These are phyloP conservation scores for Backusella psychrophila DNA, from an alignment of 192 early-diverging fungal genomes.

Conservation along the genomic window DNA sequence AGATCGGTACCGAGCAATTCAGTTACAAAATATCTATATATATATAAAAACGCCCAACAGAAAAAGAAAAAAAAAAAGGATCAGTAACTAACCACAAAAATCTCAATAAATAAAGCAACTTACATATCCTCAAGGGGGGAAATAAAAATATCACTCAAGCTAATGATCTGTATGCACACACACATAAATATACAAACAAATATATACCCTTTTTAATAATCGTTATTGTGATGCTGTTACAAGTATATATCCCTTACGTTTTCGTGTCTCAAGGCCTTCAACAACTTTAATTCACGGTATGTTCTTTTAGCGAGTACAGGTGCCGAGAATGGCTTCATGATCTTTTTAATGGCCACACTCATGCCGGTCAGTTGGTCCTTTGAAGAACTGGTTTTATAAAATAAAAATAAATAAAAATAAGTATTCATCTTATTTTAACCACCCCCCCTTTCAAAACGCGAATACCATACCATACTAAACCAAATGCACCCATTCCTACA, in stretches of 20 bases:
- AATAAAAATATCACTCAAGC: conserved; percentile 90
- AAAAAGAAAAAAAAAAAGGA: background rate
- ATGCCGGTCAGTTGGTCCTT: conserved; percentile 80
- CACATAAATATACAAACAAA: background rate
- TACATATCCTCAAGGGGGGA: conserved; percentile 89
- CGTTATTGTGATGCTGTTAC: background rate
- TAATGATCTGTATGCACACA: conserved; percentile 66
- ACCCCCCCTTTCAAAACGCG: background rate
- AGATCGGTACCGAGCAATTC: conserved; percentile 96
- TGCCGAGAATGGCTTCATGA: conserved; percentile 91
- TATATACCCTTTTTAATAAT: background rate
- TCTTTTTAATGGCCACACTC: conserved; percentile 94
- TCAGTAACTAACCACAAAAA: background rate
- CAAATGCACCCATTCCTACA: conserved; percentile 96
- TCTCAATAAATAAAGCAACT: conserved; percentile 18
- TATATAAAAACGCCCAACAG: background rate
- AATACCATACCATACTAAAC: conserved; percentile 81
- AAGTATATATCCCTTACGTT: conserved; percentile 54
- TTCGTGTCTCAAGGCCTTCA: conserved; percentile 91
- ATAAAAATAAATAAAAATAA: too few species aligned
- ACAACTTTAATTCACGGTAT: conserved; percentile 91
- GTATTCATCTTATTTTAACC: background rate
- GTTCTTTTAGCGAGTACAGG: conserved; percentile 92
- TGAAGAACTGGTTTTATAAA: conserved; percentile 67
- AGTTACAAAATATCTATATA: conserved; percentile 86